These are phyloP conservation scores for Fusarium pseudonygamai DNA, from an alignment of 2,329 filamentous ascomycete species.

Conservation along the genomic window DNA sequence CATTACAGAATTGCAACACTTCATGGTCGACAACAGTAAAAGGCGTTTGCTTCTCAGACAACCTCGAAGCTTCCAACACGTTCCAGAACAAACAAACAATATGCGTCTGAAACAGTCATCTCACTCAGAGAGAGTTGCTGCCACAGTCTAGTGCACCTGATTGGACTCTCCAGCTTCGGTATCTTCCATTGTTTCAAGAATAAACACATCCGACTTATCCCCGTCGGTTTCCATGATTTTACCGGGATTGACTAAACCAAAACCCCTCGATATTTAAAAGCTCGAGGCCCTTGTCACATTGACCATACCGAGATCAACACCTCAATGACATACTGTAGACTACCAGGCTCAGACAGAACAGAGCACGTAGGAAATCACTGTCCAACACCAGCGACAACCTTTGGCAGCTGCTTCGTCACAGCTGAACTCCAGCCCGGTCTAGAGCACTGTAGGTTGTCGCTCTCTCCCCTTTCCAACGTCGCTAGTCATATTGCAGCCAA, in stretches of 20 bases:
- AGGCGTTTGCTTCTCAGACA: no score
- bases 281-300: neutral
- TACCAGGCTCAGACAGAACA: neutral
- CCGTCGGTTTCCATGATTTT: constrained; percentile 9
- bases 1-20: neutral
- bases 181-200: constrained; percentile 7
- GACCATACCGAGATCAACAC: constrained; percentile 1
- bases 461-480: constrained; percentile 5
- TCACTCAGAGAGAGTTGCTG: constrained; percentile 1
- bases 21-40: neutral
- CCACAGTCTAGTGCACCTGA: constrained; percentile 7
- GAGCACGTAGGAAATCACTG: neutral
- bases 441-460: constrained; percentile 14
- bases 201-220: constrained; percentile 20
- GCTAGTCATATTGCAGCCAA: constrained; percentile 5
- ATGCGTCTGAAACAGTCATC: constrained; percentile 12
- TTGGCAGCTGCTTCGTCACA: neutral
- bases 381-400: neutral
- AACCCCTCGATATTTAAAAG: constrained; percentile 1
- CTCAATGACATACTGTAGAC: neutral
- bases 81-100: constrained; percentile 14
- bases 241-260: neutral
- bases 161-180: constrained; percentile 11
- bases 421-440: constrained; percentile 9
- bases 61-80: neutral